Base-by-base conservation (phyloP, 2,329 filamentous ascomycete species). In the Cladosporium oxysporum region DNA sequence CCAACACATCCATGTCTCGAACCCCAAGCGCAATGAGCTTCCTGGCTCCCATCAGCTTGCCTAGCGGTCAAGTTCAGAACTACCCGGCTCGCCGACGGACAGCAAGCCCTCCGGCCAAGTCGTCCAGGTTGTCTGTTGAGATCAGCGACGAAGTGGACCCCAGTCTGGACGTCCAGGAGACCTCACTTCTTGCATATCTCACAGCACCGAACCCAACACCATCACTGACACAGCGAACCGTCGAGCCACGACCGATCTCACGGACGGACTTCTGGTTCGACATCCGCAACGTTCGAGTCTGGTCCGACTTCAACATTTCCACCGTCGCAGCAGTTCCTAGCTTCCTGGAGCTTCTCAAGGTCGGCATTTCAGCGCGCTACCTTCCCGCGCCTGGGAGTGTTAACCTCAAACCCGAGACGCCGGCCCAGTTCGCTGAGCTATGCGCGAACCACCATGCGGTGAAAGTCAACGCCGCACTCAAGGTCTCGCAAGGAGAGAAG, bases 241-340 rank as follows among this genome's bases (percentile, higher is more conserved):
- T 94, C 71, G 91, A 90, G 67, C 89, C 90, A 75, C 76, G 88
- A 80, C 91, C 88, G 76, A 88, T 84, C 74, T 86, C 84, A 79
- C 90, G 85, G 73, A 92, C 90, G 77, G 89, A 96, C 81, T 97
- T 94, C 79, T 98, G 94, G 94, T 97, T 92, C 91, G 94, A 98
- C 74, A 86, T 96, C 66, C 91, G 94, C 71, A 94, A 96, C 76
- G 83, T 97, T 70, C 88, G 91, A 69, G 85, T 88, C 68, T 97
- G 94, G 94, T 86, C 85, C 61, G 85, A 87, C 71, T 97, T 97
- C 85, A 91, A 87, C 70, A 82, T 91, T 12, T 78, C 84, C 63
- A 88, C 89, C 66, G 89, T 97, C 76, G 84, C 90, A 70, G 83
- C 87, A 6, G 87, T 96, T 55, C 90, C 90, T 0, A 88, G 88